Evolutionary conservation across 352 stramenopile species (phyloP).

Genomic region (Chrysophaeum taylorii): DNA sequence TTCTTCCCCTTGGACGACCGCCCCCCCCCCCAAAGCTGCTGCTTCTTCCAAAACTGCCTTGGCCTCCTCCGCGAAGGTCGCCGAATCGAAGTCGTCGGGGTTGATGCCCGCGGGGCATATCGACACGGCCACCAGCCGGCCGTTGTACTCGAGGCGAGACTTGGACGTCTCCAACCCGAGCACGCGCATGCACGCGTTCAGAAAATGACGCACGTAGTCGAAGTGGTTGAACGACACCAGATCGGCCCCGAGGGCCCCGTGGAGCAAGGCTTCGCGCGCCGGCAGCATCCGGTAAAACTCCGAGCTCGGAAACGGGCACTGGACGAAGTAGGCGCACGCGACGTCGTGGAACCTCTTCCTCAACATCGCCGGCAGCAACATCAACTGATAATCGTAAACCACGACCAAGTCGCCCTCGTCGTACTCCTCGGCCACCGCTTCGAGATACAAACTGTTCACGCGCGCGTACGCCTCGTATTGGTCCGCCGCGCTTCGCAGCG

Average conservation of each 20-base stretch:
- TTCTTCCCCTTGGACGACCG: no score
- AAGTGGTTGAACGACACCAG: conserved; percentile 70
- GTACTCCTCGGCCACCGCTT: conserved; percentile 64
- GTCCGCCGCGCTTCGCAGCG: conserved; percentile 36
- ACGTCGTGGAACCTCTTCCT: conserved; percentile 58
- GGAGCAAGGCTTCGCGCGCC: conserved; percentile 47
- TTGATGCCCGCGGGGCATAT: conserved; percentile 71
- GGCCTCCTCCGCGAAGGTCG: conserved; percentile 20
- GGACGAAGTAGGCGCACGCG: conserved; percentile 66
- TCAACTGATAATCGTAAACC: conserved; percentile 70
- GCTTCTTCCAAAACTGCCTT: no score
- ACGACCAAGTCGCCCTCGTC: conserved; percentile 63
- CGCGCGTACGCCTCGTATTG: conserved; percentile 60
- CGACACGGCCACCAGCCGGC: conserved; percentile 42
- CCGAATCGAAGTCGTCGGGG: conserved; percentile 61
- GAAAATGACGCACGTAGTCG: conserved; percentile 69
- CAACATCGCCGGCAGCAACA: conserved; percentile 63
- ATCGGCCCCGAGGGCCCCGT: conserved; percentile 62
- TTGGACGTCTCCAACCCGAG: conserved; percentile 54
- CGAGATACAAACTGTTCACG: conserved; percentile 63
- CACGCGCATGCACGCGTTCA: conserved; percentile 58
- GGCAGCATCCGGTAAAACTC: conserved; percentile 69
- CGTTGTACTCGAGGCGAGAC: conserved; percentile 60
- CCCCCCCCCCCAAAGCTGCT: no score
- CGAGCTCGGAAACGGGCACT: conserved; percentile 63